Percentiles rank a stretch among this genome's conserved stretches.
Conservation (phyloP, 495 filamentous ascomycete species). For the Talaromyces adpressus region DNA sequence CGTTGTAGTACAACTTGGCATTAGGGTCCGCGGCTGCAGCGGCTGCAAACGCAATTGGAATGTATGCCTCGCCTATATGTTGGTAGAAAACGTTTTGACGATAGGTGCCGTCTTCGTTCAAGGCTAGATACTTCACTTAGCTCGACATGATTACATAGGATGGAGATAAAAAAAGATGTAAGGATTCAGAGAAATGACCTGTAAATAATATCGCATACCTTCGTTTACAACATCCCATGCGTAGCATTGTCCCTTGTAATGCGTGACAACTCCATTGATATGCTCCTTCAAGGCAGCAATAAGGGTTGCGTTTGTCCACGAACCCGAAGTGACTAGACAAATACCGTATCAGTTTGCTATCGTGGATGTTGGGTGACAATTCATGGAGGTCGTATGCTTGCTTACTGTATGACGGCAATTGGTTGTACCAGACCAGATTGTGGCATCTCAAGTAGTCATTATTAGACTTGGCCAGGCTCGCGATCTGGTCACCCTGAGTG, state of each 20-base stretch:
- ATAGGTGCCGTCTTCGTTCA: conserved; percentile 40
- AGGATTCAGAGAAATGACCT: too few relatives aligned
- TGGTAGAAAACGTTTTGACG: conserved; percentile 35
- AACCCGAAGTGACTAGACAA: conserved; percentile 38
- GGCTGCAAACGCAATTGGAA: conserved; percentile 39
- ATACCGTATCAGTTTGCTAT: neutral
- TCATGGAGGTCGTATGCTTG: neutral
- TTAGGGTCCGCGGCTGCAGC: conserved; percentile 41
- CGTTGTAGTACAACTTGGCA: conserved; percentile 60
- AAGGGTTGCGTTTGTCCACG: conserved; percentile 47
- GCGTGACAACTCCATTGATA: conserved; percentile 42
- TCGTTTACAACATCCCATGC: conserved; percentile 39
- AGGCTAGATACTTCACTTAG: conserved; percentile 15
- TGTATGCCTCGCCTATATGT: conserved; percentile 34
- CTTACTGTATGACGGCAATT: conserved; percentile 52
- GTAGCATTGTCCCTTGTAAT: conserved; percentile 49
- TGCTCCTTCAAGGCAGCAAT: conserved; percentile 44
- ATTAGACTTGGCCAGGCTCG: conserved; percentile 42
- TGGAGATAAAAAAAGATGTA: neutral
- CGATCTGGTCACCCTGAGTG: conserved; percentile 40
- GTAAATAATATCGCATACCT: conserved; percentile 14
- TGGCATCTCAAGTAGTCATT: conserved; percentile 51
- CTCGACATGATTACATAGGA: neutral
- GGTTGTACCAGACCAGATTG: conserved; percentile 55
- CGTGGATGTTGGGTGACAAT: neutral